Evolutionary conservation across 345 rosid genomes (phyloP).

Genomic region (Lenwebbia sp.): DNA sequence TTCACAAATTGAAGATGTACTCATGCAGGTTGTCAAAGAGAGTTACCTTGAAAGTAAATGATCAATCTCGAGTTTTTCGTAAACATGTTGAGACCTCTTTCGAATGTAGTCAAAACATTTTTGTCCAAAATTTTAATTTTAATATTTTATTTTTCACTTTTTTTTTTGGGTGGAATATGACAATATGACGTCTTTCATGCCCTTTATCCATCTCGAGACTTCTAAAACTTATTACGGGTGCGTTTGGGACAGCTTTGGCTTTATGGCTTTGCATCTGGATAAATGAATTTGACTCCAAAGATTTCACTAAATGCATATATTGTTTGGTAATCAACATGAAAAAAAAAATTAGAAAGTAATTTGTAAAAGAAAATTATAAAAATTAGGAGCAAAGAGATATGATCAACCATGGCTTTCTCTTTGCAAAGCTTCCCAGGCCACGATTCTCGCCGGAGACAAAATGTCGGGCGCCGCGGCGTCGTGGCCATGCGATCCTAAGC

Average conservation of each 20-base stretch:
- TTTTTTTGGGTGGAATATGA: background rate
- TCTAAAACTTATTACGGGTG: background rate
- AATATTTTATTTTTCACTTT: background rate
- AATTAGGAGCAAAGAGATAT: background rate
- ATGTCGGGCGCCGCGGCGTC: fast-evolving
- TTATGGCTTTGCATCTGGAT: background rate
- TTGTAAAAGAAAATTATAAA: background rate
- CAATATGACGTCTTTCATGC: background rate
- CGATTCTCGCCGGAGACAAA: background rate
- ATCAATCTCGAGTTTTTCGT: too few relatives aligned
- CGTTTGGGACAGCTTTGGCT: background rate
- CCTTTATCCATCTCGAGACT: background rate
- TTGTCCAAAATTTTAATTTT: background rate
- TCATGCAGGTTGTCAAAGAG: too few relatives aligned
- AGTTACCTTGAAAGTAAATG: too few relatives aligned
- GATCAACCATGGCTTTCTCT: background rate
- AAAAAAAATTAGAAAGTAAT: background rate
- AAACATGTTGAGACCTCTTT: too few relatives aligned
- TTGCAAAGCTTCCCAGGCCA: background rate
- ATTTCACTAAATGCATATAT: background rate
- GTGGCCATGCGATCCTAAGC: background rate
- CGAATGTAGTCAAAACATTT: background rate
- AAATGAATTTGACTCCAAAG: background rate
- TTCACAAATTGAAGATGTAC: too few relatives aligned
- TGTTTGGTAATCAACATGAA: background rate